Conservation (phyloP, 768 basidiomycete genomes). For the Mycena vitilis region DNA sequence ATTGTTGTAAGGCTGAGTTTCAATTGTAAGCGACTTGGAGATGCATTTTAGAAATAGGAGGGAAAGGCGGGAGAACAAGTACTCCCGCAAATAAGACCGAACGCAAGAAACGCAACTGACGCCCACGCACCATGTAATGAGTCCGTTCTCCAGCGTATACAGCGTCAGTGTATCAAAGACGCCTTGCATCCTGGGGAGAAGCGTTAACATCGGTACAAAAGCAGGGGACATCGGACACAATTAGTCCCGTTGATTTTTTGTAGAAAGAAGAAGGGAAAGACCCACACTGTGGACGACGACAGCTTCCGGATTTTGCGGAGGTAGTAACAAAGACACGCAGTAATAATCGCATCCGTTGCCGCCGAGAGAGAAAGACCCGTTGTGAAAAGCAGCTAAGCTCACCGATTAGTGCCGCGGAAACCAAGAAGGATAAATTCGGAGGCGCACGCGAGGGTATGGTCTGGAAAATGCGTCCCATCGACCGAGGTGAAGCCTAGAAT, state of each 20-base stretch:
- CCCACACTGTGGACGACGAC: slow-evolving; percentile 45
- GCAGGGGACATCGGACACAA: background rate
- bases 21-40: background rate
- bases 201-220: background rate
- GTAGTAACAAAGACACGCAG: slow-evolving; percentile 52
- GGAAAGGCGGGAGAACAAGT: background rate
- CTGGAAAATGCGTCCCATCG: slow-evolving; percentile 31
- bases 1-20: slow-evolving; percentile 51
- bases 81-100: too few species aligned
- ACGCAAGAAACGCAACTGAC: slow-evolving; percentile 7
- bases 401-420: background rate
- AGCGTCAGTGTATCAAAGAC: slow-evolving; percentile 53
- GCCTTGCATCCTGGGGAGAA: slow-evolving; percentile 48
- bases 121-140: slow-evolving; percentile 54
- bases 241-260: background rate
- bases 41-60: background rate
- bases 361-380: slow-evolving; percentile 55
- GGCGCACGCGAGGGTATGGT: slow-evolving; percentile 39
- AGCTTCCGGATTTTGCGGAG: slow-evolving; percentile 46
- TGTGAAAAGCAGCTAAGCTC: slow-evolving; percentile 55
- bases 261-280: background rate
- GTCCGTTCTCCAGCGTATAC: slow-evolving; percentile 57
- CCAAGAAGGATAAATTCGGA: too few species aligned
- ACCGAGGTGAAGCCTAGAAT: slow-evolving; percentile 34
- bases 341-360: slow-evolving; percentile 52